Evolutionary conservation across 225 moss, liverwort and hornwort genomes (phyloP).

Genomic region (Straminergon stramineum): DNA sequence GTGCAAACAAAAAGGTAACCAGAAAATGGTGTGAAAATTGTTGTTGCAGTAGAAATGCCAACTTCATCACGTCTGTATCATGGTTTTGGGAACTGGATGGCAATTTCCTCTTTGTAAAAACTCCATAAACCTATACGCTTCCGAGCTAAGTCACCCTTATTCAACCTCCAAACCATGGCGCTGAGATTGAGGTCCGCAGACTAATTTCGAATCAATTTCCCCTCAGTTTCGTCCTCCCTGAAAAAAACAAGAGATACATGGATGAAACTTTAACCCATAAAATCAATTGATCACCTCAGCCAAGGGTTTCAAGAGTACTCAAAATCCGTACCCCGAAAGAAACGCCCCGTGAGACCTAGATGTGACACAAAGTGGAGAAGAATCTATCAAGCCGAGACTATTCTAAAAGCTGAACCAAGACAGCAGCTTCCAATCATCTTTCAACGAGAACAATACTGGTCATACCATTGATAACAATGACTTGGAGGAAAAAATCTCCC

Average conservation of each 20-base stretch:
- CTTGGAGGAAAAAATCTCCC: background rate
- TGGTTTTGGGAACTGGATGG: background rate
- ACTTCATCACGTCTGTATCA: background rate
- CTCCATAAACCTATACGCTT: conserved; percentile 2
- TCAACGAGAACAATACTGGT: background rate
- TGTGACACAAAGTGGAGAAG: background rate
- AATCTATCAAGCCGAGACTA: background rate
- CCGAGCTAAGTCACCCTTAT: conserved; percentile 4
- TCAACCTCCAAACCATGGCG: conserved; percentile 15
- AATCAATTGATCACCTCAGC: background rate
- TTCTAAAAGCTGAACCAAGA: background rate
- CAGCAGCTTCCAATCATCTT: background rate
- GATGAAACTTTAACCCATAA: background rate
- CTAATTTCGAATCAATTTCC: background rate
- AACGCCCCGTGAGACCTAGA: background rate
- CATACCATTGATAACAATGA: background rate
- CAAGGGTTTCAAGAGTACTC: background rate
- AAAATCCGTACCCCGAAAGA: background rate
- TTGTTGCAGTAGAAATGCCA: background rate
- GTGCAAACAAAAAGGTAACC: background rate
- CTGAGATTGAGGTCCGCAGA: background rate
- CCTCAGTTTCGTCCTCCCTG: background rate
- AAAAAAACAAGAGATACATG: background rate
- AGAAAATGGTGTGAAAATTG: background rate
- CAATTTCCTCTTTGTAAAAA: background rate